Evolutionary conservation across 1,284 basidiomycete species (phyloP), one percentile per base, ranked within the genome.

Genomic region (Clitocybe nebularis): DNA sequence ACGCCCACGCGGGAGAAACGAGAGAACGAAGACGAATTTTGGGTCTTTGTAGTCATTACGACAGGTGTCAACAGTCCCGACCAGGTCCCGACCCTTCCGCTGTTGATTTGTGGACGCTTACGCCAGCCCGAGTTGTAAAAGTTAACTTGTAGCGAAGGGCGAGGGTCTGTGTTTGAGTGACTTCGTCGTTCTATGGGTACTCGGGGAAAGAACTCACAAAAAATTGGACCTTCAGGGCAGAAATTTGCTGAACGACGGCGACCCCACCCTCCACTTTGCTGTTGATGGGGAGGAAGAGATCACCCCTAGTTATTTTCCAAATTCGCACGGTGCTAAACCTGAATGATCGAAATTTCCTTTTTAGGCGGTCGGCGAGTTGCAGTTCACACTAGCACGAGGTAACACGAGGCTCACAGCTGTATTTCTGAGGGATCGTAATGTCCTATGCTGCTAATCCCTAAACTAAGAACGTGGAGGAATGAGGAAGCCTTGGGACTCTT

Each of bases 21-120:
- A 44, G 66, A 60, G 42, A 63, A 59, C 28, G 64, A 57, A 36
- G 57, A 45, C 28, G 57, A 49, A 29, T 56, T 55, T 29, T 59
- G 61, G 21, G 54, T 44, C 34, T 49, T 53, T 30, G 48, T 49
- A 34, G 53, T 42, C 56, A 59, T 57, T 19, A 25, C 22, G 28
- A 30, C 1, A 17, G 25, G 9, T 9, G n/a, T 11, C 39, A 33
- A 40, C 39, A 9, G 19, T 6, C 6, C n/a, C 13, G 14, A 21
- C 29, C 5, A 7, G 10, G 7, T 10, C 17, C 13, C 39, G n/a
- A 11, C 7, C 9, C n/a, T 14, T 33, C 6, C 21, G 7, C n/a
- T 11, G 23, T 10, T 14, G 30, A 20, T 17, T 14, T 11, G 19
- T 5, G 5, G n/a, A 29, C 20, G 29, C 17, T 22, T 10, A 23